phyloP scores from a whole-genome alignment of 2,329 filamentous ascomycete species.

The Atkinsonella hypoxylon region DNA sequence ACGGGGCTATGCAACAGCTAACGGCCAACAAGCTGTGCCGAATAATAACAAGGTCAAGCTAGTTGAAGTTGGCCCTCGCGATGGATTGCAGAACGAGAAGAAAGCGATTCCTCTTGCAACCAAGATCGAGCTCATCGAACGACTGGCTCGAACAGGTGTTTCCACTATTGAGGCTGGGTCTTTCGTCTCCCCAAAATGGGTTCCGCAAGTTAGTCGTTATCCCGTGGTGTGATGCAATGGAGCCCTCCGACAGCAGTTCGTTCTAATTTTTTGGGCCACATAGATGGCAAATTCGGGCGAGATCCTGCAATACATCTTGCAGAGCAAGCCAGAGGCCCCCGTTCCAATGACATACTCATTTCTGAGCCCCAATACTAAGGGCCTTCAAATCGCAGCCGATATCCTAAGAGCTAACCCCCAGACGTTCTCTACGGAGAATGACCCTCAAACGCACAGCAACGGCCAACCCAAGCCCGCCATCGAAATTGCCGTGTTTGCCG shows the following conservation, averaged over 20 bases:
- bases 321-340: constrained; percentile 40
- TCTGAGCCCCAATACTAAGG: constrained; percentile 66
- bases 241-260: neutral
- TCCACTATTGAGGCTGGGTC: constrained; percentile 68
- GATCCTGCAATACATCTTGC: constrained; percentile 58
- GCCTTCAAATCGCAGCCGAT: constrained; percentile 49
- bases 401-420: constrained; percentile 40
- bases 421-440: constrained; percentile 39
- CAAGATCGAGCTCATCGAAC: constrained; percentile 65
- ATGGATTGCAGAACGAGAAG: constrained; percentile 82
- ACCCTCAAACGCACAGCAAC: constrained; percentile 24
- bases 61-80: constrained; percentile 73
- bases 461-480: constrained; percentile 34
- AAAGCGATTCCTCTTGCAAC: constrained; percentile 55
- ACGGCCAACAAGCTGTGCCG: constrained; percentile 14
- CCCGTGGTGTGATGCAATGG: neutral
- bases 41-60: constrained; percentile 45
- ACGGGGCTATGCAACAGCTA: constrained; percentile 30
- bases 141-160: constrained; percentile 56
- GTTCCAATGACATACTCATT: constrained; percentile 62
- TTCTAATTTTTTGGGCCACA: neutral
- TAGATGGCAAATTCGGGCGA: constrained; percentile 71
- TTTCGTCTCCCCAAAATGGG: constrained; percentile 75
- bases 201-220: constrained; percentile 52
- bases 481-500: constrained; percentile 73